phyloP scores from a whole-genome alignment of 2,329 filamentous ascomycete species.

The Fusarium denticulatum region DNA sequence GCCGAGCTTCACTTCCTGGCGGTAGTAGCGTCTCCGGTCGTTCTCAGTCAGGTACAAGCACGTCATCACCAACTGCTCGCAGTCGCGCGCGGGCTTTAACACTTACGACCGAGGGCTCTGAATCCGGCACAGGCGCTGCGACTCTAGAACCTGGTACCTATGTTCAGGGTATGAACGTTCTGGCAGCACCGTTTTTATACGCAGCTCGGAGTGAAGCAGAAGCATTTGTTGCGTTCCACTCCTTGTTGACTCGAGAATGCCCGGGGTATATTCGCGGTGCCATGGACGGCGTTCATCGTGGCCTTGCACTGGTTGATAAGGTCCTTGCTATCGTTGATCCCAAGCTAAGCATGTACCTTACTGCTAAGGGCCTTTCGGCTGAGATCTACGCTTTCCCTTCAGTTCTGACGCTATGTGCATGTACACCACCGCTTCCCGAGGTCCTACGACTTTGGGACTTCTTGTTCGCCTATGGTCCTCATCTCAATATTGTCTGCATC shows the following conservation, averaged over 20 bases:
- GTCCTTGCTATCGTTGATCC: constrained; percentile 91
- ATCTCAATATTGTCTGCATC: constrained; percentile 95
- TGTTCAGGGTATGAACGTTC: constrained; percentile 98
- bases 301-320: constrained; percentile 89
- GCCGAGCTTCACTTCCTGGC: constrained; percentile 48
- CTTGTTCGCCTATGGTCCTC: constrained; percentile 92
- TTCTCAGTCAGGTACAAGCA: constrained; percentile 52
- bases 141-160: constrained; percentile 81
- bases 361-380: constrained; percentile 86
- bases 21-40: constrained; percentile 47
- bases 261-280: constrained; percentile 94
- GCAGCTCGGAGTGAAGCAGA: constrained; percentile 93
- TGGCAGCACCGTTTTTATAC: constrained; percentile 95
- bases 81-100: constrained; percentile 66
- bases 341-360: constrained; percentile 84
- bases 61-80: constrained; percentile 58
- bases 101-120: constrained; percentile 71
- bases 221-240: constrained; percentile 90
- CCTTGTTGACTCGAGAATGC: constrained; percentile 85
- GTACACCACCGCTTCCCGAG: constrained; percentile 93
- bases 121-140: constrained; percentile 62
- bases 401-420: constrained; percentile 93
- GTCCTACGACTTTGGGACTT: constrained; percentile 97
- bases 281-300: constrained; percentile 97
- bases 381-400: constrained; percentile 97